Evolutionary conservation across 2,329 filamentous ascomycete species (phyloP), one percentile per base, ranked within the genome.

Genomic region (Aspergillus sojae): DNA sequence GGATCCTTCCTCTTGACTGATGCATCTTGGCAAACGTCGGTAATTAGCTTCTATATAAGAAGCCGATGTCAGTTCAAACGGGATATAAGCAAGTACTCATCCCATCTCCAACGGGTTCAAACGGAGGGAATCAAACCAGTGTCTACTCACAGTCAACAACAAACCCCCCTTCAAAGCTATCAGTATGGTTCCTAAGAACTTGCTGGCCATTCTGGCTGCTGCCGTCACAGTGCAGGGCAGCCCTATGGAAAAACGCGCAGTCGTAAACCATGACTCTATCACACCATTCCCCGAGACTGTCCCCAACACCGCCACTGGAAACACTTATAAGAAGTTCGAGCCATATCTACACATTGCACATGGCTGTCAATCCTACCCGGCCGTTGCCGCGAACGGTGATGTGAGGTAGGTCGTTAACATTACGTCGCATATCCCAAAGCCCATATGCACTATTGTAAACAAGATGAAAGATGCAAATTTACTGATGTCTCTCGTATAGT

Each of bases 351-450:
- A 59, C 21, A 59, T 59, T 52, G 57, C 57, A 12, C 57, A 59
- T 11, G 57, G 57, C 28, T 59, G 57, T n/a, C 57, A 59, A n/a
- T 53, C 57, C n/a, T 59, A 59, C 57, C 57, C 57, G 2, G 57
- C 57, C 9, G 57, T 59, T n/a, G 45, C 57, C 14, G 57, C 32
- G 9, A 59, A 59, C 57, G 57, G 57, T 14, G 57, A 59, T 41
- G 26, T 28, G 32, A 59, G 57, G 57, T 34, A 32, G 41, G 57
- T 39, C 5, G 7, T 39, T 9, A 2, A 12, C 10, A n/a, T 19
- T 12, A 3, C 3, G 9, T 53, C 28, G 0, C 6, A 10, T 16
- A 7, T 1, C 6, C 21, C 19, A 26, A n/a, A 10, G 1, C 23
- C 3, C 28, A 11, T 4, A 28, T 10, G 3, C 3, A n/a, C 39